Conservation (phyloP, 1,284 basidiomycete species). For the Ganoderma lucidum region DNA sequence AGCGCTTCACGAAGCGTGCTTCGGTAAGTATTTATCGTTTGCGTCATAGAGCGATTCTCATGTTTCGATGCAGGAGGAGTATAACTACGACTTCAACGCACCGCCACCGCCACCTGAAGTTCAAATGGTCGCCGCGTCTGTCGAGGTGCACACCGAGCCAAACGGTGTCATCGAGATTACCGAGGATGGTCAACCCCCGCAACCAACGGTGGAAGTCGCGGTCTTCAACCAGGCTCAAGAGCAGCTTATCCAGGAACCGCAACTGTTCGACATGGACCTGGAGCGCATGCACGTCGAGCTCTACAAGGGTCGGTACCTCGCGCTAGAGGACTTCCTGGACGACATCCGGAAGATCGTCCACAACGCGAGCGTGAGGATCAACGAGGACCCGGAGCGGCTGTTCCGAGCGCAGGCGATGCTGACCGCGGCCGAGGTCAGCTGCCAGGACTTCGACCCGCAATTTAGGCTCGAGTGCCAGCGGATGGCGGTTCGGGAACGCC, state of each 20-base stretch:
- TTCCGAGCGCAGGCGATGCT: constrained; percentile 91
- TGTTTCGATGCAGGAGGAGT: constrained; percentile 67
- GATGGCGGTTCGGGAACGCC: constrained; percentile 84
- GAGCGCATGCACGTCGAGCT: constrained; percentile 91
- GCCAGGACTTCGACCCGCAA: constrained; percentile 88
- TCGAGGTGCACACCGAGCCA: constrained; percentile 49
- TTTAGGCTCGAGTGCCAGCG: constrained; percentile 88
- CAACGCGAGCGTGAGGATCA: constrained; percentile 76
- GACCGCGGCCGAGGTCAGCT: constrained; percentile 86
- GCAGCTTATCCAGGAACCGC: constrained; percentile 39
- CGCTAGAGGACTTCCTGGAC: constrained; percentile 86
- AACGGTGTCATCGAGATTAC: constrained; percentile 57
- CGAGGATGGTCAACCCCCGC: constrained; percentile 32
- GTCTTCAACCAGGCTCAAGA: constrained; percentile 33
- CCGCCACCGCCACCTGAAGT: constrained; percentile 31
- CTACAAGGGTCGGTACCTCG: constrained; percentile 89
- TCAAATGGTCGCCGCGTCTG: constrained; percentile 46
- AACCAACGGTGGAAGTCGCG: constrained; percentile 36
- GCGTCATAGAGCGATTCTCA: neutral
- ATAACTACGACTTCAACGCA: constrained; percentile 60
- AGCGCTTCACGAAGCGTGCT: constrained; percentile 87
- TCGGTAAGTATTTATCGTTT: constrained; percentile 59
- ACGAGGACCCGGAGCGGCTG: constrained; percentile 80
- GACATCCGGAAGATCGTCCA: constrained; percentile 91
- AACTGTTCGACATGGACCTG: constrained; percentile 84